These are phyloP conservation scores for Durusdinium trenchii DNA, from an alignment of 73 alveolate genomes.

Conservation along the genomic window DNA sequence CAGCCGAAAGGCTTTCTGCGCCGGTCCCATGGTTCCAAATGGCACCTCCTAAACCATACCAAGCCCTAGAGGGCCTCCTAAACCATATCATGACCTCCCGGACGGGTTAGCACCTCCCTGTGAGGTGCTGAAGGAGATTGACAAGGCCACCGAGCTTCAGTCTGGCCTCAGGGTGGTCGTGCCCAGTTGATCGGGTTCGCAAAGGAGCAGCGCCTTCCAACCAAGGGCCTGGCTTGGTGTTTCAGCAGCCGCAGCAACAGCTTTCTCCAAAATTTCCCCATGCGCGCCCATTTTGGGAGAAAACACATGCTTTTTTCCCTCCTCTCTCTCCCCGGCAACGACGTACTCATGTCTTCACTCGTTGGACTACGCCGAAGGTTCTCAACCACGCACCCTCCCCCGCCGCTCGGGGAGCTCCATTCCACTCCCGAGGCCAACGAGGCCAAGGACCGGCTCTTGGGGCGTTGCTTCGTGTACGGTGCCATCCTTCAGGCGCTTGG, in stretches of 20 bases:
- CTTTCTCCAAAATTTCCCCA: no score
- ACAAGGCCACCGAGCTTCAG: slow-evolving; percentile 60
- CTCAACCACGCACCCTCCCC: no score
- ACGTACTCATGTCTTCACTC: no score
- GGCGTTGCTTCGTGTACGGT: slow-evolving; percentile 36
- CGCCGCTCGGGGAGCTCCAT: no score
- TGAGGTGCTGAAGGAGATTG: slow-evolving; percentile 40
- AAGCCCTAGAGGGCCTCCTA: no score
- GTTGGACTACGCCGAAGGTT: no score
- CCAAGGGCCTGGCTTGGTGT: background rate
- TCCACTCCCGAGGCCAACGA: slow-evolving; percentile 15
- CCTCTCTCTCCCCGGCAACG: no score
- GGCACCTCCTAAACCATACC: no score
- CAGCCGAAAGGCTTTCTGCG: no score
- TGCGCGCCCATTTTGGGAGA: no score
- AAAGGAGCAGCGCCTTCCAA: background rate
- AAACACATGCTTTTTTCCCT: no score
- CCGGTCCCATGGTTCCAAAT: no score
- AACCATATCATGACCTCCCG: background rate
- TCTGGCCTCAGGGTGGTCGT: slow-evolving; percentile 36
- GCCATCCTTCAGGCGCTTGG: slow-evolving; percentile 75
- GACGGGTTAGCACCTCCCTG: background rate
- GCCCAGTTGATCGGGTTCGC: background rate
- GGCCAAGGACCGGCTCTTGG: slow-evolving; percentile 72
- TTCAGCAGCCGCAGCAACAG: background rate